phyloP scores from a whole-genome alignment of 352 stramenopile species.

The Globisporangium acanthophoron region DNA sequence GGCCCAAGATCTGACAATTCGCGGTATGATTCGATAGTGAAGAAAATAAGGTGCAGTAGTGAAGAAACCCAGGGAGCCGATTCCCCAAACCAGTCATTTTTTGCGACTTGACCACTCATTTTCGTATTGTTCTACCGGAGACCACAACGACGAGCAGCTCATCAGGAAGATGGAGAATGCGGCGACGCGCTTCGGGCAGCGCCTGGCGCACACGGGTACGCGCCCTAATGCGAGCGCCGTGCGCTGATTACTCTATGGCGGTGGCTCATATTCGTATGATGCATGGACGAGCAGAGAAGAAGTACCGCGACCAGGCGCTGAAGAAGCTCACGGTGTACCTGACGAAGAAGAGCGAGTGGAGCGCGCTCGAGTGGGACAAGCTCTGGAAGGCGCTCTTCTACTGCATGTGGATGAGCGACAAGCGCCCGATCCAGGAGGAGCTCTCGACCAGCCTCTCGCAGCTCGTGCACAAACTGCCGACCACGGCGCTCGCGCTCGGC shows the following conservation, averaged over 20 bases:
- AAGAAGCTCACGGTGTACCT: constrained; percentile 81
- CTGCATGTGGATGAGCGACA: constrained; percentile 90
- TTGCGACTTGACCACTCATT: not conserved
- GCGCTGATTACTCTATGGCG: constrained; percentile 1
- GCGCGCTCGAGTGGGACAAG: constrained; percentile 78
- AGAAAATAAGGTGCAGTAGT: not conserved
- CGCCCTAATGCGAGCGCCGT: too few species aligned
- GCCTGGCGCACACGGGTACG: constrained; percentile 74
- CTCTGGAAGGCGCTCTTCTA: constrained; percentile 89
- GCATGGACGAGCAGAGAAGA: constrained; percentile 46
- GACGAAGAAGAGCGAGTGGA: constrained; percentile 60
- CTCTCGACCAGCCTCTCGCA: constrained; percentile 57
- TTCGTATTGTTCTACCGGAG: not conserved
- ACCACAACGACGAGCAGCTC: not conserved
- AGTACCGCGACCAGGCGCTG: constrained; percentile 76
- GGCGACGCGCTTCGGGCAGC: constrained; percentile 78
- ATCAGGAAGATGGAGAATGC: constrained; percentile 52
- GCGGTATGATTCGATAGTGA: not conserved
- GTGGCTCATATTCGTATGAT: not conserved
- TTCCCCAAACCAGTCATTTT: not conserved
- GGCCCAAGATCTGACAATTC: not conserved
- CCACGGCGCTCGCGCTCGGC: constrained; percentile 30
- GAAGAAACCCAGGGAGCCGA: not conserved
- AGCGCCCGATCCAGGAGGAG: constrained; percentile 74
- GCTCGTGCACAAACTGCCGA: constrained; percentile 58